These are phyloP conservation scores for Exophiala mesophila DNA, from an alignment of 2,329 filamentous ascomycete genomes.

Conservation along the genomic window DNA sequence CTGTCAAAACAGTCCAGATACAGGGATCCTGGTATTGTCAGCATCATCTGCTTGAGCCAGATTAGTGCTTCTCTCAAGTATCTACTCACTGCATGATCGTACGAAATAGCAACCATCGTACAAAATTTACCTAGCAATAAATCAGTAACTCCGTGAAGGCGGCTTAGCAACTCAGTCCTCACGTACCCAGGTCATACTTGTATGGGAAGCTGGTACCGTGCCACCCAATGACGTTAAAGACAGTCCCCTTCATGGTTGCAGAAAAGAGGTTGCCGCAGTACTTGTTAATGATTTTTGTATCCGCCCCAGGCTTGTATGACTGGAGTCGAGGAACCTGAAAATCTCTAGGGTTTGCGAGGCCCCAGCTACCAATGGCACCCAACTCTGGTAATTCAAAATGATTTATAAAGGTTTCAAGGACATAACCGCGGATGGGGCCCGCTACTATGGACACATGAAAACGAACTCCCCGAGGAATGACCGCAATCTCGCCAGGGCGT, in stretches of 20 bases:
- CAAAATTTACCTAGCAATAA: slow-evolving; percentile 39
- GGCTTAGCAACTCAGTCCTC: no score
- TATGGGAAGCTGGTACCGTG: slow-evolving; percentile 56
- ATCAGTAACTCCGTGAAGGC: no score
- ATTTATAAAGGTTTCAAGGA: neutral
- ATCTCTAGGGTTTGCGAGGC: neutral
- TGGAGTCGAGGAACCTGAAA: neutral
- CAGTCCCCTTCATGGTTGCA: slow-evolving; percentile 58
- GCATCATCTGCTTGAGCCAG: no score
- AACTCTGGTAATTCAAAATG: neutral
- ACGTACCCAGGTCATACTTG: slow-evolving; percentile 40
- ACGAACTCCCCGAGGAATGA: neutral
- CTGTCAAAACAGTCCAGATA: no score
- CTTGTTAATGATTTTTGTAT: slow-evolving; percentile 52
- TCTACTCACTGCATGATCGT: slow-evolving; percentile 38
- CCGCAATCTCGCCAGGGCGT: neutral
- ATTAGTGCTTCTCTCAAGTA: no score
- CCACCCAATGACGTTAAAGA: slow-evolving; percentile 68
- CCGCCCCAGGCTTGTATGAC: no score
- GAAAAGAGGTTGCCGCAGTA: slow-evolving; percentile 57
- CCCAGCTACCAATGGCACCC: neutral
- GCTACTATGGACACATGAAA: neutral
- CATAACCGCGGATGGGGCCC: neutral
- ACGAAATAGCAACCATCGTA: slow-evolving; percentile 36
- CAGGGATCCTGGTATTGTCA: no score